Percentiles rank a stretch among this genome's conserved stretches.
Evolutionary conservation across 345 rosid species (phyloP).

Genomic region (Brassica napus): Da-Ae NC_063446.1:23783501-23784000

Average conservation of each 20-base stretch:
- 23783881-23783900: constrained; percentile 42
- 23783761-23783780: constrained; percentile 38
- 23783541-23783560: constrained; percentile 91
- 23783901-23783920: constrained; percentile 36
- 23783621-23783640: constrained; percentile 95
- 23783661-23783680: constrained; percentile 39
- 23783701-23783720: constrained; percentile 27
- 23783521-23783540: constrained; percentile 83
- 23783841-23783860: constrained; percentile 41
- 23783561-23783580: constrained; percentile 90
- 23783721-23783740: constrained; percentile 20
- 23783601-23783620: constrained; percentile 81
- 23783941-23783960: constrained; percentile 40
- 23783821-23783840: constrained; percentile 42
- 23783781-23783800: constrained; percentile 34
- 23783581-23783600: constrained; percentile 88
- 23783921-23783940: constrained; percentile 40
- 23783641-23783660: constrained; percentile 50
- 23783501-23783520: constrained; percentile 92
- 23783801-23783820: constrained; percentile 40
- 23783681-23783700: not conserved
- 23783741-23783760: constrained; percentile 10
- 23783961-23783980: constrained; percentile 33
- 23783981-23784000: constrained; percentile 37
- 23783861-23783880: constrained; percentile 45